Percentiles rank a stretch among this genome's conserved stretches.
Evolutionary conservation across 2,329 filamentous ascomycete genomes (phyloP).

Genomic region (Xylaria sp.): DNA sequence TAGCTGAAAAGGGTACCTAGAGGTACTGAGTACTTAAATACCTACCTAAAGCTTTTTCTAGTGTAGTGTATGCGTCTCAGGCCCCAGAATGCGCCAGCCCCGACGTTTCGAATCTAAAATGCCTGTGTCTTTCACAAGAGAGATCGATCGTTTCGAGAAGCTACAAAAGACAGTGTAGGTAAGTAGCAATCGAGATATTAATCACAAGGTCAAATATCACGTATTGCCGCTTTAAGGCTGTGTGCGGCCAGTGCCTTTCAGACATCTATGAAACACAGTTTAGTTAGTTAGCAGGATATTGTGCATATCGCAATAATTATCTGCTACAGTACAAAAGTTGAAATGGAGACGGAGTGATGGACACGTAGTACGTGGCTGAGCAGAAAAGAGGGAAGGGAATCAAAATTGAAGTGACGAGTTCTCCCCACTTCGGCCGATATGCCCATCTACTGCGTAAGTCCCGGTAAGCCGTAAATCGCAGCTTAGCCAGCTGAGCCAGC

Average conservation of each 20-base stretch:
- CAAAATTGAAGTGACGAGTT: constrained; percentile 32
- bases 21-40: background rate
- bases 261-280: too few species aligned
- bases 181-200: background rate
- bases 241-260: background rate
- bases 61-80: constrained; percentile 32
- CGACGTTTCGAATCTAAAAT: constrained; percentile 33
- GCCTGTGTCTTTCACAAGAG: too few species aligned
- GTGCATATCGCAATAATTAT: too few species aligned
- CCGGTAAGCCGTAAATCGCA: constrained; percentile 16
- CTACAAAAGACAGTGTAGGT: background rate
- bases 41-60: background rate
- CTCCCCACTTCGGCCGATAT: constrained; percentile 23
- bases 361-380: constrained; percentile 26
- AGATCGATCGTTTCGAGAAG: too few species aligned
- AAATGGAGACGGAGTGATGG: constrained; percentile 6
- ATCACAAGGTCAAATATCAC: background rate
- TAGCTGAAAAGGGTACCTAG: background rate
- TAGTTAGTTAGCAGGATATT: too few species aligned
- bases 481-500: background rate
- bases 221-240: background rate
- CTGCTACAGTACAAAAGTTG: background rate
- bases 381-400: constrained; percentile 15
- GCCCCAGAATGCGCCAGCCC: background rate
- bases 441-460: background rate